Evolutionary conservation across 1,139 yeast genomes (phyloP), one percentile per base, ranked within the genome.

Genomic region (Yamadazyma spencermartinsiae): DNA sequence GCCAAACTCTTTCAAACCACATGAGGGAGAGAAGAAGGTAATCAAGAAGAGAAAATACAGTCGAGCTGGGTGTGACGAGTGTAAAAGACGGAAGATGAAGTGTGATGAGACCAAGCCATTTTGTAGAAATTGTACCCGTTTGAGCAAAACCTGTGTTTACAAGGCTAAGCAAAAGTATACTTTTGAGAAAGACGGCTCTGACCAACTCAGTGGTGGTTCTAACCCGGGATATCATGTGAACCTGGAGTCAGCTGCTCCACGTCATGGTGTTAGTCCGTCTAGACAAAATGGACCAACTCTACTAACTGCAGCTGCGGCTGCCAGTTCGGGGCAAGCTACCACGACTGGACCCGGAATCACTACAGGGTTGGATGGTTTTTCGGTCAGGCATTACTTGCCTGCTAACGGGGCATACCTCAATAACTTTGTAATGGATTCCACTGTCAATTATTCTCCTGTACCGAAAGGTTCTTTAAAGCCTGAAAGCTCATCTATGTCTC

Each of bases 21-120:
- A 24, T 6, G 7, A 6, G 17, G 17, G 17, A 6, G 29, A 7
- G 17, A 38, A 36, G 18, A 32, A 28, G 16, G 33, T 42, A 28
- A 45, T 48, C 4, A 72, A 68, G 51, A 76, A 73, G 53, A 50
- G 81, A 30, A 69, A 69, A 44, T 80, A 80, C 51, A 73, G 80
- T 34, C 60, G 84, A 34, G 76, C 74, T 29, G 88, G 87, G 2
- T 82, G 88, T 49, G 60, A 63, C 15, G 84, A 79, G 52, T 82
- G 88, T 56, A 80, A 80, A 52, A 57, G 80, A 35, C 61, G 86
- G 36, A 78, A 80, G 51, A 72, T 79, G 62, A 82, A 81, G 48
- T 80, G 68, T 46, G 67, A 61, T 44, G 68, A 62, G 40, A 43
- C 40, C 0, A 61, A 61, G 39, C 68, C 68, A 2, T 41, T 17